Conservation (phyloP, 192 early-diverging fungal species). For the Backusella mclennaniae region DNA sequence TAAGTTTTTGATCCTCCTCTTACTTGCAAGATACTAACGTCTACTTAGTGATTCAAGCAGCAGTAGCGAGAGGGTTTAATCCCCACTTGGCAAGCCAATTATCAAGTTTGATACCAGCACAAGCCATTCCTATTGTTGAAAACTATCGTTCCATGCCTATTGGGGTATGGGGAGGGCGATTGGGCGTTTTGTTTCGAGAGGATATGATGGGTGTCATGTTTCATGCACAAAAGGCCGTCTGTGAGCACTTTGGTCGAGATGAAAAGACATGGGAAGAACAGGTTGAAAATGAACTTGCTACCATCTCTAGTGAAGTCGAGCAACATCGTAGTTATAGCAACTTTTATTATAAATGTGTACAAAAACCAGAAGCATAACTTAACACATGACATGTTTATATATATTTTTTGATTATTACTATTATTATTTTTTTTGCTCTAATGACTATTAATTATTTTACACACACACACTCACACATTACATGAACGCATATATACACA, state of each 20-base stretch:
- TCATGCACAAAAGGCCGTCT: background rate
- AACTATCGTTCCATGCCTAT: slow-evolving; percentile 29
- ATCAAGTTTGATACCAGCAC: background rate
- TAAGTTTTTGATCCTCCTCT: background rate
- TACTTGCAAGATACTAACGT: no score
- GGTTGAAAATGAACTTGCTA: background rate
- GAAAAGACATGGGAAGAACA: background rate
- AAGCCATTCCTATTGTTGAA: background rate
- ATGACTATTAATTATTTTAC: background rate
- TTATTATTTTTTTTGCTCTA: background rate
- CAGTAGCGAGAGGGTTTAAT: slow-evolving; percentile 8
- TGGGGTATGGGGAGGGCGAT: slow-evolving; percentile 31
- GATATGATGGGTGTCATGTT: slow-evolving; percentile 11
- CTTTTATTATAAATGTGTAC: slow-evolving; percentile 8
- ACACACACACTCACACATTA: background rate
- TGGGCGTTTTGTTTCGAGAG: slow-evolving; percentile 31
- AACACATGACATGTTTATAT: background rate
- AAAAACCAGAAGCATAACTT: background rate
- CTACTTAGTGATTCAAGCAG: slow-evolving; percentile 17
- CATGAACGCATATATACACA: background rate
- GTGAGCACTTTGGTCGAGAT: background rate
- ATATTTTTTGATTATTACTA: background rate
- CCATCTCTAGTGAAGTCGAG: background rate
- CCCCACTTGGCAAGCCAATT: slow-evolving; percentile 23
- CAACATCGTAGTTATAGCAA: background rate